Evolutionary conservation across 805 yeast species (phyloP).

Genomic region (Metschnikowia shivogae): DNA sequence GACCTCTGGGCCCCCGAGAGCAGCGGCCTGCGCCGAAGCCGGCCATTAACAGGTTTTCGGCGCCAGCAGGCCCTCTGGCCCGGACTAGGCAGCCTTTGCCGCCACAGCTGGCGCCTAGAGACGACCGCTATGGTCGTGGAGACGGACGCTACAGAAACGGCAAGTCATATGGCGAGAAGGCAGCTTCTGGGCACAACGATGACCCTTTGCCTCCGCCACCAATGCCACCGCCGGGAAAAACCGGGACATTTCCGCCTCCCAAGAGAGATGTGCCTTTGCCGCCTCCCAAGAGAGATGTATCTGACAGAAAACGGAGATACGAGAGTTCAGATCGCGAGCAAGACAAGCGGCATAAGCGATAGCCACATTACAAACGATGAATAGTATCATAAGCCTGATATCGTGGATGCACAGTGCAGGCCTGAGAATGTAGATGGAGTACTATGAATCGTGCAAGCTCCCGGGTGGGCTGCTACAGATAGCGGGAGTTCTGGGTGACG

Average conservation of each 20-base stretch:
- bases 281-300: not conserved
- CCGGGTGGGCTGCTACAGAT: too few relatives aligned
- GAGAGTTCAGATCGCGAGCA: slow-evolving; percentile 24
- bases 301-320: slow-evolving; percentile 20
- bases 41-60: not conserved
- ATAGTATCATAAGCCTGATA: too few relatives aligned
- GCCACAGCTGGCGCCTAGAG: slow-evolving; percentile 12
- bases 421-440: too few relatives aligned
- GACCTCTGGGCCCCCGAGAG: not conserved
- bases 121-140: slow-evolving; percentile 11
- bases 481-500: too few relatives aligned
- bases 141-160: slow-evolving; percentile 11
- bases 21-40: not conserved
- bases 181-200: slow-evolving; percentile 2
- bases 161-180: slow-evolving; percentile 5
- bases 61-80: not conserved
- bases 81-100: slow-evolving; percentile 10
- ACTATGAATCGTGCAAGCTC: too few relatives aligned
- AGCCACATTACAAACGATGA: not conserved
- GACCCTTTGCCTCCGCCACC: slow-evolving; percentile 18
- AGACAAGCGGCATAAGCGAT: slow-evolving; percentile 31
- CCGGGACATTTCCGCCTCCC: not conserved
- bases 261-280: not conserved
- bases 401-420: too few relatives aligned
- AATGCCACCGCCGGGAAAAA: slow-evolving; percentile 10